phyloP scores from a whole-genome alignment of 176 grass and related monocot species.

The Thinopyrum elongatum region DNA sequence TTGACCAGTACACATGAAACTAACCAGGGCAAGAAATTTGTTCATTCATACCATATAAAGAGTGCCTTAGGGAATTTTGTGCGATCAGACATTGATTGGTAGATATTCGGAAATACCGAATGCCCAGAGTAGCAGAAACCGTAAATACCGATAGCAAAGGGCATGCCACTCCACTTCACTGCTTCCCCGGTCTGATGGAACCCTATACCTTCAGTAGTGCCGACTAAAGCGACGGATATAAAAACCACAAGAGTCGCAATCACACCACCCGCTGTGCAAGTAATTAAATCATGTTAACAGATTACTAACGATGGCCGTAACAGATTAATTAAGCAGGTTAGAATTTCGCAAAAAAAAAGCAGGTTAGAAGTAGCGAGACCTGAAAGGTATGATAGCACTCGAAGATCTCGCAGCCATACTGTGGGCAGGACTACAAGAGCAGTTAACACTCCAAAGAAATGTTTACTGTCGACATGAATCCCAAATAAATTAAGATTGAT shows the following conservation, averaged over 20 bases:
- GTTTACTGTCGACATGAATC: constrained; percentile 60
- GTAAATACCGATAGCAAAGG: constrained; percentile 88
- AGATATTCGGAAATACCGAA: constrained; percentile 94
- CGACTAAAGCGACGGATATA: constrained; percentile 59
- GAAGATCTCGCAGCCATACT: constrained; percentile 84
- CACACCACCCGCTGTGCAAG: constrained; percentile 63
- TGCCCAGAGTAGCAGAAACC: constrained; percentile 93
- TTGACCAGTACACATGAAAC: neutral
- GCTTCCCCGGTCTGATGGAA: constrained; percentile 69
- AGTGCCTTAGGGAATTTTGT: constrained; percentile 84
- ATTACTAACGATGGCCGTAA: neutral
- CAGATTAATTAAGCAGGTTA: neutral
- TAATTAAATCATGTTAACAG: constrained; percentile 14
- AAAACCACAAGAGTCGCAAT: constrained; percentile 74
- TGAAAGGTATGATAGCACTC: constrained; percentile 88
- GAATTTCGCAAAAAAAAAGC: neutral
- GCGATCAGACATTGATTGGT: constrained; percentile 92
- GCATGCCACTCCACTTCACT: constrained; percentile 69
- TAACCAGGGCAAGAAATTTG: neutral
- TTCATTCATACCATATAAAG: constrained; percentile 60
- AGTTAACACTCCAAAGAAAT: constrained; percentile 79
- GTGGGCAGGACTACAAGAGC: constrained; percentile 82
- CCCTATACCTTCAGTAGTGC: constrained; percentile 51
- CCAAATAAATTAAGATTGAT: constrained; percentile 56
- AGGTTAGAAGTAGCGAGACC: constrained; percentile 29